phyloP scores from a whole-genome alignment of 768 basidiomycete genomes.

The Hygrocybe coccinea region DNA sequence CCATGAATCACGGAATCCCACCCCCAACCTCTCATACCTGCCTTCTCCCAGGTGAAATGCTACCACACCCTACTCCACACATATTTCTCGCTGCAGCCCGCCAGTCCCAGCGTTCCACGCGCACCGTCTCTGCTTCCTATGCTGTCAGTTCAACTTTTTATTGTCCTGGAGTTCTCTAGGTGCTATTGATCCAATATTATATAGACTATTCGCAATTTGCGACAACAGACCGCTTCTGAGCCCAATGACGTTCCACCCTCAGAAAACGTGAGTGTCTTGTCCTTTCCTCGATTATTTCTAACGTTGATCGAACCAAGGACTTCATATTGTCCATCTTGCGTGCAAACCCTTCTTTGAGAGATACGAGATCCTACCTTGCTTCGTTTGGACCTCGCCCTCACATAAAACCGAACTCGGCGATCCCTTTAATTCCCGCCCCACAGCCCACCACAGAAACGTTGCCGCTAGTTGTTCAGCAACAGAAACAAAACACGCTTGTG shows the following conservation, averaged over 20 bases:
- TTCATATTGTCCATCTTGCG: conserved; percentile 93
- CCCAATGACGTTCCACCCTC: conserved; percentile 39
- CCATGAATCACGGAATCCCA: conserved; percentile 26
- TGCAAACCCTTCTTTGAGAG: conserved; percentile 86
- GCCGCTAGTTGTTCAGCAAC: conserved; percentile 31
- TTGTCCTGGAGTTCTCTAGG: background rate
- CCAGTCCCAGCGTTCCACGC: conserved; percentile 34
- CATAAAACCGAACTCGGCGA: conserved; percentile 26
- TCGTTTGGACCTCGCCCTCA: conserved; percentile 76
- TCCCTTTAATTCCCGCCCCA: conserved; percentile 22
- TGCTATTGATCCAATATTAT: conserved; percentile 13
- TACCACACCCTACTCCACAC: conserved; percentile 10
- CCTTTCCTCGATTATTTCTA: conserved; percentile 7
- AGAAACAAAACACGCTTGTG: conserved; percentile 51
- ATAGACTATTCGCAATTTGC: conserved; percentile 42
- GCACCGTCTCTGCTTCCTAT: conserved; percentile 48
- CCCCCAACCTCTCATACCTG: conserved; percentile 11
- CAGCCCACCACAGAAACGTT: conserved; percentile 28
- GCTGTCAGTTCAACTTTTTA: conserved; percentile 39
- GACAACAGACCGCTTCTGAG: conserved; percentile 31
- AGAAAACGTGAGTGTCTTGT: conserved; percentile 44
- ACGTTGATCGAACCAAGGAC: conserved; percentile 50
- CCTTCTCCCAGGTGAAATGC: conserved; percentile 12
- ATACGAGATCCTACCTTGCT: conserved; percentile 84
- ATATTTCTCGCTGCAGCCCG: conserved; percentile 30